phyloP scores from a whole-genome alignment of 768 basidiomycete genomes.

The Boletus rex-veris region DNA sequence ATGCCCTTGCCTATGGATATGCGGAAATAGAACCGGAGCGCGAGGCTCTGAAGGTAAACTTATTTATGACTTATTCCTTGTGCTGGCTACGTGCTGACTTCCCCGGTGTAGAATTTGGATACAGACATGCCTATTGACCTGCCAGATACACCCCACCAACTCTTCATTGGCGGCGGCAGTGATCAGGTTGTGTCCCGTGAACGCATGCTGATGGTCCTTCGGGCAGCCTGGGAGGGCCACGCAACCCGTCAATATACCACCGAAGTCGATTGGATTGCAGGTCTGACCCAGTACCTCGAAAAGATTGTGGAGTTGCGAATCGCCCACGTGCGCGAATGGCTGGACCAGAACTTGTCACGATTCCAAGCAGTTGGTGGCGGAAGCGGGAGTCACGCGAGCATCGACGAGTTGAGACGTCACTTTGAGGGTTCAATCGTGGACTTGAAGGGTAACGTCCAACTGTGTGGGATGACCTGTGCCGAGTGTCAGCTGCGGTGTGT shows the following conservation, averaged over 20 bases:
- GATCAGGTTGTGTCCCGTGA: conserved; percentile 19
- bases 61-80: not conserved
- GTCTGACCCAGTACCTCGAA: conserved; percentile 39
- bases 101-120: conserved; percentile 48
- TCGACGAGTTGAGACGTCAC: conserved; percentile 42
- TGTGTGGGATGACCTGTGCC: conserved; percentile 48
- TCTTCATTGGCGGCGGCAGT: conserved; percentile 31
- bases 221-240: conserved; percentile 15
- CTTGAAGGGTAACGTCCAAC: conserved; percentile 41
- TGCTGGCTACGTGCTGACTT: not conserved
- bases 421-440: conserved; percentile 44
- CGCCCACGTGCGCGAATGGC: conserved; percentile 49
- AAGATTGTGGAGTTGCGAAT: conserved; percentile 41
- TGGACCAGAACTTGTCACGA: conserved; percentile 44
- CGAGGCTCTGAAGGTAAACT: conserved; percentile 50
- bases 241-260: conserved; percentile 15
- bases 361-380: conserved; percentile 34
- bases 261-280: conserved; percentile 37
- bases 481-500: conserved; percentile 50
- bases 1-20: conserved; percentile 47
- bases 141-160: conserved; percentile 35
- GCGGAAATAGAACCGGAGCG: conserved; percentile 42
- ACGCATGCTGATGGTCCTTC: conserved; percentile 9
- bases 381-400: conserved; percentile 34
- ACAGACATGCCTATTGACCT: conserved; percentile 40